Evolutionary conservation across 768 basidiomycete species (phyloP), one percentile per base, ranked within the genome.

Genomic region (Xanthoconium stramineum): DNA sequence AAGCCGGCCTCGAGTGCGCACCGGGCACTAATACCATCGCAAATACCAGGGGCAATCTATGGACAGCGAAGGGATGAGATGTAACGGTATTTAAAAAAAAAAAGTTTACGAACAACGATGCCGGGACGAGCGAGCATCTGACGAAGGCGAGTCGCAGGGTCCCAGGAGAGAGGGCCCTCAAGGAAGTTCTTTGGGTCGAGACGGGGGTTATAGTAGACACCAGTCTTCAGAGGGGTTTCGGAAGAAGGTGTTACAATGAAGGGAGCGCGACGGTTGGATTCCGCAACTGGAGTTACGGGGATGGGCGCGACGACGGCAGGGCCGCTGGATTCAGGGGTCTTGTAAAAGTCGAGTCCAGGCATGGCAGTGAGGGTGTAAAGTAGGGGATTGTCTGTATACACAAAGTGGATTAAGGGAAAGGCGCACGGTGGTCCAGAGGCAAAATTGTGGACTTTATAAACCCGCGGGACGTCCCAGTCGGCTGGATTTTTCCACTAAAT

Each of bases 1-100:
- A 91, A 91, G 19, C 89, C 89, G 37, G 88, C 86, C 72, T 91
- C 89, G 8, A 91, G 71, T 9, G 89, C 89, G 60, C 88, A 88
- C 32, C 89, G 79, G 11, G 88, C 88, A 62, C 86, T 88, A 64
- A 91, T 90, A 48, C 87, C 88, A 54, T 89, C 88, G 53, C 88
- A 88, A 42, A 89, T 84, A 42, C 88, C 88, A n/a, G 87, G 88
- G 3, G 87, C 88, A 61, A 88, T 71, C 86, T 88, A 43, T 12
- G 38, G 24, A 36, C n/a, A n/a, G n/a, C n/a, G n/a, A 29, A 24
- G 17, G 19, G 0, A 28, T 63, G 8, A 63, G 51, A 45, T 37
- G 28, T 55, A 28, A 24, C 47, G n/a, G 32, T 28, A n/a, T 4
- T 5, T 6, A 19, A 2, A 3, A 28, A 28, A 42, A 24, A 3